A percentile compares a stretch with the other conserved stretches of the same genome.
Conservation (phyloP, 1,139 yeast genomes). For the Hyphopichia pseudoburtonii region DNA sequence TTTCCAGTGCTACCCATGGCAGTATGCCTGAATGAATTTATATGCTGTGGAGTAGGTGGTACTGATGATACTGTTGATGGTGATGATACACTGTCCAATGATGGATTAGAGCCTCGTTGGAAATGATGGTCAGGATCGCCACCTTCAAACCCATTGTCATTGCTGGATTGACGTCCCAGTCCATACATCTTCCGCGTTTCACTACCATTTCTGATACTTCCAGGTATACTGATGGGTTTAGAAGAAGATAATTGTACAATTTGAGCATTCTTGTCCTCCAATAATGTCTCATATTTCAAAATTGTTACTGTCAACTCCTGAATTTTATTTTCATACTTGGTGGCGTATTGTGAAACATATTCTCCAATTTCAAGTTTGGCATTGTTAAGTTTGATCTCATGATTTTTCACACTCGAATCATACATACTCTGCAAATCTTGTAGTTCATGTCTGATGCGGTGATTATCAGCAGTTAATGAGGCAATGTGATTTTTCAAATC, state of each 20-base stretch:
- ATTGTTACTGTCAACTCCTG: constrained; percentile 32
- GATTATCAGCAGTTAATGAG: constrained; percentile 18
- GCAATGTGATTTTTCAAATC: constrained; percentile 20
- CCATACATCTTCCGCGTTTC: background rate
- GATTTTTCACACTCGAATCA: constrained; percentile 16
- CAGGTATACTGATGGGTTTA: constrained; percentile 45
- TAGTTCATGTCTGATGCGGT: constrained; percentile 16
- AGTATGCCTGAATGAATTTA: background rate
- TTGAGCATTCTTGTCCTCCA: constrained; percentile 39
- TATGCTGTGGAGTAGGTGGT: constrained; percentile 6
- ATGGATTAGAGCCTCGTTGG: background rate
- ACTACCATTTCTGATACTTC: background rate
- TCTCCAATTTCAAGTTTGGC: constrained; percentile 28
- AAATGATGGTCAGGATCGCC: background rate
- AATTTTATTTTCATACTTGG: constrained; percentile 30
- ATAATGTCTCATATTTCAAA: constrained; percentile 32
- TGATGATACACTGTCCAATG: constrained; percentile 1
- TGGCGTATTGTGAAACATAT: constrained; percentile 19
- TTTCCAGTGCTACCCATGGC: background rate
- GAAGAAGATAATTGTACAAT: constrained; percentile 39
- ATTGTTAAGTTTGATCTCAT: constrained; percentile 23
- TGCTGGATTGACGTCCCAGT: background rate
- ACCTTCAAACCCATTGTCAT: background rate
- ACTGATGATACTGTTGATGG: constrained; percentile 1
- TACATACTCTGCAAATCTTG: constrained; percentile 14